Percentiles rank a stretch among this genome's conserved stretches.
Evolutionary conservation across 2,329 filamentous ascomycete genomes (phyloP).

Genomic region (Paraconiothyrium sp.): DNA sequence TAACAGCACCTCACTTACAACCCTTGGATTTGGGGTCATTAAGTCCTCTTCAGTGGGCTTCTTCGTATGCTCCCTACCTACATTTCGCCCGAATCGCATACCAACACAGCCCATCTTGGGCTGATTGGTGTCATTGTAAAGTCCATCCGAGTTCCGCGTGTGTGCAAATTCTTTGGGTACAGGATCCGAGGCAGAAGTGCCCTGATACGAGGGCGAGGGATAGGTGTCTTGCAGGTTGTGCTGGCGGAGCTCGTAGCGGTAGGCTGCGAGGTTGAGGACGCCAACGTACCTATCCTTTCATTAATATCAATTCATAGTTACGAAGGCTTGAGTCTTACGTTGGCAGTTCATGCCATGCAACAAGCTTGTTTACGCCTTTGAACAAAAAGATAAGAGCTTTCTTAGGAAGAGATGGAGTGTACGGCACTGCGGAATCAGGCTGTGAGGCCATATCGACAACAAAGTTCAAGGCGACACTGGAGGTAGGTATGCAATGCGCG

Average conservation of each 20-base stretch:
- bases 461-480: not conserved
- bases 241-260: constrained; percentile 55
- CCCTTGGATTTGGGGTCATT: constrained; percentile 55
- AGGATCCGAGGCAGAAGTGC: constrained; percentile 40
- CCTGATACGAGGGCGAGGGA: constrained; percentile 49
- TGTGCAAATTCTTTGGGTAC: constrained; percentile 45
- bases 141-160: constrained; percentile 56
- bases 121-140: constrained; percentile 54
- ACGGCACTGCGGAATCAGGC: constrained; percentile 17
- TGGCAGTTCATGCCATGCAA: constrained; percentile 58
- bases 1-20: constrained; percentile 56
- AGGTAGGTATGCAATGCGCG: not conserved
- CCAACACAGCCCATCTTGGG: constrained; percentile 58
- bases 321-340: constrained; percentile 53
- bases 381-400: constrained; percentile 44
- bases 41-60: constrained; percentile 55
- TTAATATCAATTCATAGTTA: constrained; percentile 43
- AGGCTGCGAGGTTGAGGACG: constrained; percentile 53
- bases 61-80: constrained; percentile 48
- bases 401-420: constrained; percentile 25
- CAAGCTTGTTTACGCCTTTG: constrained; percentile 50
- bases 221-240: constrained; percentile 59
- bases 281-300: constrained; percentile 41
- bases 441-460: constrained; percentile 3
- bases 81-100: constrained; percentile 59